Base-by-base conservation (phyloP, 106 monocot genomes). In the Phalaenopsis aphrodite region DNA sequence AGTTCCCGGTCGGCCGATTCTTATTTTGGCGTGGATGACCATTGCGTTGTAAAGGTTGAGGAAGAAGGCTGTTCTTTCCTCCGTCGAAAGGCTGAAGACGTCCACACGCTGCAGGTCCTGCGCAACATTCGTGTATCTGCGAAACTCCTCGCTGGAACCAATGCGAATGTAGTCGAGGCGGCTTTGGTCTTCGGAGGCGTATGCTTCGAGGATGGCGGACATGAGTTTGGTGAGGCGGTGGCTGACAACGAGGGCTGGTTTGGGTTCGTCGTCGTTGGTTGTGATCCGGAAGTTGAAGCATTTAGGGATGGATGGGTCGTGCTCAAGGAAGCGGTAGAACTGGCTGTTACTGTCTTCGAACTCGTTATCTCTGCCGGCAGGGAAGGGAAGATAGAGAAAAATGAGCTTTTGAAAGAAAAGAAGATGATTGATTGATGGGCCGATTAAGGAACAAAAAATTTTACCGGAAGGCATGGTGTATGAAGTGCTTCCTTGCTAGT, bases 41-140 rank as follows among this genome's bases (percentile, higher is more conserved):
- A 98, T 98, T 9, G 97, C 92, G 47, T 98, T 98, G 94, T 94
- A 87, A 8, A 98, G 83, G 80, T 98, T 98, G 76, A 98, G 49
- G 83, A 98, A 98, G 85, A 98, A 98, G 52, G 89, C 85, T 56
- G 85, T 80, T 74, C 69, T 83, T 82, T 92, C 92, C 6, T 88
- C 90, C 0, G 64, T 74, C 6, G 89, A 85, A 45, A 98, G 82
- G 3, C 77, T 30, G 45, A 84, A 90, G 17, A 98, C 38, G 81
- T 98, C 92, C 0, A 94, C 83, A 18, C 97, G 83, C 72, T 98
- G 97, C 36, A 98, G 87, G 17, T 98, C 94, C 77, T 86, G 85
- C 21, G 88, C 85, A 55, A 89, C 21, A 61, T 94, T 94, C 9
- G 84, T 88, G 39, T 85, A 98, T 92, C 97, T 90, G 47, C 97